These are phyloP conservation scores for Curvularia eragrostidis DNA, from an alignment of 2,329 filamentous ascomycete genomes.

Conservation along the genomic window DNA sequence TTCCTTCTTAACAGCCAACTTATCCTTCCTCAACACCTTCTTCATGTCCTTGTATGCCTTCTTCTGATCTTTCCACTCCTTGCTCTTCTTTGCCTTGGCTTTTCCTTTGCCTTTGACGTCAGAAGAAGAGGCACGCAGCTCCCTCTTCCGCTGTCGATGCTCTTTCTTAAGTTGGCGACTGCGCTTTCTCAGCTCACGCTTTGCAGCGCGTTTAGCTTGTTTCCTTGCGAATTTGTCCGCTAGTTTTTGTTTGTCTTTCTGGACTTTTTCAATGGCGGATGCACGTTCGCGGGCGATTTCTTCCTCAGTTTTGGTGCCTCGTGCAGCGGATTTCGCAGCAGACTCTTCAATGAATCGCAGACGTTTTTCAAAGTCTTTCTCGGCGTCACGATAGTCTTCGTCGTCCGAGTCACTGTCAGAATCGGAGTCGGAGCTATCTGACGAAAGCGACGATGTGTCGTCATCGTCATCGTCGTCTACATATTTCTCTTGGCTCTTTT, in stretches of 20 bases:
- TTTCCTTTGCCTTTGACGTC: slow-evolving; percentile 23
- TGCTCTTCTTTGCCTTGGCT: slow-evolving; percentile 29
- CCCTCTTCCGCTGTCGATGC: slow-evolving; percentile 26
- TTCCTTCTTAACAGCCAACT: slow-evolving; percentile 21
- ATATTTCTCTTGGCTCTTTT: slow-evolving; percentile 9
- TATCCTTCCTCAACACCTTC: slow-evolving; percentile 28
- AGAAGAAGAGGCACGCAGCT: slow-evolving; percentile 23
- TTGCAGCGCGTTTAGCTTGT: slow-evolving; percentile 24
- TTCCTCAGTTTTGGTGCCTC: slow-evolving; percentile 34
- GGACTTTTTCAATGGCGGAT: slow-evolving; percentile 34
- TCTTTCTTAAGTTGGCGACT: slow-evolving; percentile 27
- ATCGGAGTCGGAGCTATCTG: slow-evolving; percentile 31
- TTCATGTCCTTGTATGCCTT: slow-evolving; percentile 33
- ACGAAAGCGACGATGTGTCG: slow-evolving; percentile 32
- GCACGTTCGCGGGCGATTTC: slow-evolving; percentile 35
- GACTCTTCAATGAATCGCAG: slow-evolving; percentile 34
- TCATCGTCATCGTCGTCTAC: slow-evolving; percentile 27
- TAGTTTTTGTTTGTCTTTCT: slow-evolving; percentile 22
- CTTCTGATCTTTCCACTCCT: slow-evolving; percentile 33
- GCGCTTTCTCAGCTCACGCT: slow-evolving; percentile 16
- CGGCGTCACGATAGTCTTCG: slow-evolving; percentile 19
- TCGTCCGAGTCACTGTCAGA: slow-evolving; percentile 22
- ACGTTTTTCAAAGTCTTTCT: slow-evolving; percentile 24
- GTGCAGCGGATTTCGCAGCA: slow-evolving; percentile 14
- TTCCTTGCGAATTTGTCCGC: slow-evolving; percentile 31